Conservation (phyloP, 1,139 yeast species). For the Nakaseomyces sp. region DNA sequence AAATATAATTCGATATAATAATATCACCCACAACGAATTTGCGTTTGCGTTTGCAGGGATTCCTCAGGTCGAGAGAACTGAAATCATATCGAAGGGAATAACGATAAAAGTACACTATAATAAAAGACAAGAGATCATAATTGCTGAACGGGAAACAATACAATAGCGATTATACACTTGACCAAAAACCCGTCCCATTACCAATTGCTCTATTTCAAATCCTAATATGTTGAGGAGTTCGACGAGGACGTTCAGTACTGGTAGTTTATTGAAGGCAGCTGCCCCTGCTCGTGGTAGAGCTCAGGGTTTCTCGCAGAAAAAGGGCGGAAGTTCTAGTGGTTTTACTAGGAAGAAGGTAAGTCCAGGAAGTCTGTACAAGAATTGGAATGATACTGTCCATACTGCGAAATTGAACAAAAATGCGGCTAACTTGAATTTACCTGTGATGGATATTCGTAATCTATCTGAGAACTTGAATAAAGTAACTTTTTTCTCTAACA, state of each 20-base stretch:
- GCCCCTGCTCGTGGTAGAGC: conserved; percentile 24
- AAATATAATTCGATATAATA: too few species aligned
- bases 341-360: conserved; percentile 23
- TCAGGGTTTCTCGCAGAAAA: conserved; percentile 26
- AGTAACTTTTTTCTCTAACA: conserved; percentile 19
- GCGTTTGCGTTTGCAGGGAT: too few species aligned
- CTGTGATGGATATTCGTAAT: conserved; percentile 17
- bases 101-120: too few species aligned
- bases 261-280: conserved; percentile 12
- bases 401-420: conserved; percentile 22
- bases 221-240: conserved; percentile 4
- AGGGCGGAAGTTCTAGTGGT: conserved; percentile 16
- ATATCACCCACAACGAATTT: too few species aligned
- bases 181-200: too few species aligned
- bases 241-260: not conserved
- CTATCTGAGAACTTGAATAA: conserved; percentile 14
- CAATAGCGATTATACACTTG: too few species aligned
- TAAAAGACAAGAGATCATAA: too few species aligned
- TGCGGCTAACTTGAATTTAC: conserved; percentile 21
- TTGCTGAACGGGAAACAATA: too few species aligned
- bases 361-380: conserved; percentile 25
- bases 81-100: too few species aligned
- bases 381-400: conserved; percentile 27
- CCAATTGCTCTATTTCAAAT: too few species aligned
- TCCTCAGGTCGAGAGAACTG: too few species aligned